Evolutionary conservation across 2,329 filamentous ascomycete genomes (phyloP).

Genomic region (Venturia effusa): DNA sequence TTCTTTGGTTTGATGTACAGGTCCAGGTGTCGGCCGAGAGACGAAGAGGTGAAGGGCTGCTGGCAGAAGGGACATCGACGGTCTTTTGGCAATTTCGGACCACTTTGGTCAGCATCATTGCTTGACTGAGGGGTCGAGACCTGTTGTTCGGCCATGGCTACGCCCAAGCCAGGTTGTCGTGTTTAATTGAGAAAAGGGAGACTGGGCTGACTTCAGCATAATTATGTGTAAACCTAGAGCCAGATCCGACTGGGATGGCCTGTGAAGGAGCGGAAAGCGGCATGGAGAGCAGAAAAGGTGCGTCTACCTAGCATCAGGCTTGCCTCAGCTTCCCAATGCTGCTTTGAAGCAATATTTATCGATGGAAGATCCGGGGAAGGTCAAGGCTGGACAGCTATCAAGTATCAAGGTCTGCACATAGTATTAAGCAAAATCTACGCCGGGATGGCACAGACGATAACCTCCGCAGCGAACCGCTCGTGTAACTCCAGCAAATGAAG

Average conservation of each 20-base stretch:
- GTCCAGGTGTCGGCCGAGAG: conserved; percentile 84
- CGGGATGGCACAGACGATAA: neutral
- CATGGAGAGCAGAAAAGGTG: neutral
- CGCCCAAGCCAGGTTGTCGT: neutral
- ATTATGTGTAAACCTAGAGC: neutral
- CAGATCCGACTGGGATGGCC: neutral
- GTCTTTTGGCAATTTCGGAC: conserved; percentile 56
- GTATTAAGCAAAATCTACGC: neutral
- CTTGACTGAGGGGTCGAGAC: conserved; percentile 26
- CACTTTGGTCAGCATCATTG: conserved; percentile 13
- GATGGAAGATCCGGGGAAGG: neutral
- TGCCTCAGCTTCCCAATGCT: neutral
- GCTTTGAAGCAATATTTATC: neutral
- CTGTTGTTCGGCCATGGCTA: conserved; percentile 1
- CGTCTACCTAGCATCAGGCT: neutral
- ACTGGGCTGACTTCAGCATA: neutral
- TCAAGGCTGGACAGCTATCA: neutral
- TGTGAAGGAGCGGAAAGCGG: neutral
- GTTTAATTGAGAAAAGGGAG: neutral
- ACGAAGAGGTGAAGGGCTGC: conserved; percentile 87
- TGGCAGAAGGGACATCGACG: conserved; percentile 80
- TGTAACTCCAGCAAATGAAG: neutral
- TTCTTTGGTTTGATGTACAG: conserved; percentile 92
- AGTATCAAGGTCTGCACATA: neutral
- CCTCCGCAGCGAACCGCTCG: neutral